Conservation (phyloP, 2,329 filamentous ascomycete genomes). For the Hymenoscyphus fructigenus region DNA sequence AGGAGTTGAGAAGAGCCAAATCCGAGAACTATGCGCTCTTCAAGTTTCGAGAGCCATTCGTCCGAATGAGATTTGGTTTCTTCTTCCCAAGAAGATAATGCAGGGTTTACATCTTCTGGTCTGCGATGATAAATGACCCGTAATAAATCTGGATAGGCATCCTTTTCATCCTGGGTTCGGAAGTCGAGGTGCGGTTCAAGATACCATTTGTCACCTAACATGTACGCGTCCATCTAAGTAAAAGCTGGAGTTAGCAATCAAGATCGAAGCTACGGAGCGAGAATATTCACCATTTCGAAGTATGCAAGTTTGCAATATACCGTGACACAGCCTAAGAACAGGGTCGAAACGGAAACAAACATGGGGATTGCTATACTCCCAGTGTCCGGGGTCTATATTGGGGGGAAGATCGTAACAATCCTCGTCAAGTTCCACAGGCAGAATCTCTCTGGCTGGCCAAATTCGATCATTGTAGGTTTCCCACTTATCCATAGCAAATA, state of each 20-base stretch:
- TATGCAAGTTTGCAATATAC: not conserved
- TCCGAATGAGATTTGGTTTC: not conserved
- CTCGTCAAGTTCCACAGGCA: not conserved
- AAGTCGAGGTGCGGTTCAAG: not conserved
- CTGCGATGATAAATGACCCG: not conserved
- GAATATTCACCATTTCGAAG: not conserved
- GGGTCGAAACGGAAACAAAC: not conserved
- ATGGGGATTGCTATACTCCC: not conserved
- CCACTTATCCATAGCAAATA: not conserved
- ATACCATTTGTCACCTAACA: not conserved
- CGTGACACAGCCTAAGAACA: not conserved
- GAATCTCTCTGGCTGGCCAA: not conserved
- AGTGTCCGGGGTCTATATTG: not conserved
- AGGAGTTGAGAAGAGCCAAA: not conserved
- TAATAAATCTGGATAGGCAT: not conserved
- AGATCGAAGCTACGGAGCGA: not conserved
- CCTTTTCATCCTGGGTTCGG: not conserved
- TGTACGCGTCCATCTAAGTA: not conserved
- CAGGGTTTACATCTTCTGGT: not conserved
- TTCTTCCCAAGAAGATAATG: not conserved
- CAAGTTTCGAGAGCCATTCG: not conserved
- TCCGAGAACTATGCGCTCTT: not conserved
- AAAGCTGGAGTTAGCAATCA: not conserved
- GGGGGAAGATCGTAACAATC: not conserved
- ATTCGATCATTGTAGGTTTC: not conserved